Percentiles rank a stretch among this genome's conserved stretches.
phyloP scores from a whole-genome alignment of 2,329 filamentous ascomycete species.

The Decorospora gaudefroyi region DNA sequence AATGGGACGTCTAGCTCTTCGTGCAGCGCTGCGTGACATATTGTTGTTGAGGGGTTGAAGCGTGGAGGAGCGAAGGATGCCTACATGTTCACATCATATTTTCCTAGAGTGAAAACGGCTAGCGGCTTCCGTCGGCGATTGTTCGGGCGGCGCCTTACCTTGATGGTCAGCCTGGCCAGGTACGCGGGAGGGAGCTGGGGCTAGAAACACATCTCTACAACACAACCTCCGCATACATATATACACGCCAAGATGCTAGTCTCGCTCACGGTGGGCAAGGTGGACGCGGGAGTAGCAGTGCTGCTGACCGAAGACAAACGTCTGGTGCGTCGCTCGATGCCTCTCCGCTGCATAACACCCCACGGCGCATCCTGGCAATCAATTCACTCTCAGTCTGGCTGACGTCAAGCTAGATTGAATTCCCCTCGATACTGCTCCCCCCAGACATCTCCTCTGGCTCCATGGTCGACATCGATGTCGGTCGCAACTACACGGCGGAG shows the following conservation, averaged over 20 bases:
- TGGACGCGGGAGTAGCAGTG: conserved; percentile 97
- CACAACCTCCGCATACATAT: conserved; percentile 2
- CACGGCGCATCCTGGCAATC: conserved; percentile 27
- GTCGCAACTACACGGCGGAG: conserved; percentile 83
- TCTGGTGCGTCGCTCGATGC: conserved; percentile 65
- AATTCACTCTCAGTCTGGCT: conserved; percentile 31
- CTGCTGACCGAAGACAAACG: conserved; percentile 96
- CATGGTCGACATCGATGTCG: conserved; percentile 96
- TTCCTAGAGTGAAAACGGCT: no score
- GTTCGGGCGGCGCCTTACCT: conserved; percentile 12
- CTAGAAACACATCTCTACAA: conserved; percentile 4
- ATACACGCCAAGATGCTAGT: conserved; percentile 77
- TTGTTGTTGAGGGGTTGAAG: neutral
- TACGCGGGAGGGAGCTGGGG: conserved; percentile 10
- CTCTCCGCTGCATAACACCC: conserved; percentile 13
- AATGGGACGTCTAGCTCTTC: no score
- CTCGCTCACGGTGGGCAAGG: conserved; percentile 97
- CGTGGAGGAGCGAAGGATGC: neutral
- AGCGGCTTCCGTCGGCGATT: conserved; percentile 8
- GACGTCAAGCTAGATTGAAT: conserved; percentile 75
- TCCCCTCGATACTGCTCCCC: conserved; percentile 94
- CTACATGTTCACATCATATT: neutral
- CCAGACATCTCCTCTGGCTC: conserved; percentile 93
- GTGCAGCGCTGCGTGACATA: neutral
- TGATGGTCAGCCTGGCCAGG: conserved; percentile 13